Conservation (phyloP, 129 eudicot species). For the Oenanthe sinensis region DNA sequence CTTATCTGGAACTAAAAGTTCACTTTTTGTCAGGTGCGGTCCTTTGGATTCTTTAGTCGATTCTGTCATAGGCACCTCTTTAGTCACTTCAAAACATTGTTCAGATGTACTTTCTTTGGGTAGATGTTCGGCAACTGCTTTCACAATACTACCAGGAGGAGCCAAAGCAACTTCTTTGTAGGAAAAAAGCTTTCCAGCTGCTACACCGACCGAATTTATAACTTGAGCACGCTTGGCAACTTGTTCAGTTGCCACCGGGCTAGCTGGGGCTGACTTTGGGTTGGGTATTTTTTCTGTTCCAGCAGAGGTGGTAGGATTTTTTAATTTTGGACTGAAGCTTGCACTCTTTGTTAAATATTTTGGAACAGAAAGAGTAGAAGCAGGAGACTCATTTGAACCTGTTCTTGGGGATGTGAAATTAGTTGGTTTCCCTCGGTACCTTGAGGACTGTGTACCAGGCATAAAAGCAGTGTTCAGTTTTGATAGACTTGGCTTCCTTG, state of each 20-base stretch:
- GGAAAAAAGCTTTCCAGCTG: constrained; percentile 82
- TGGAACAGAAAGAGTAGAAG: constrained; percentile 35
- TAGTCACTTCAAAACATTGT: constrained; percentile 17
- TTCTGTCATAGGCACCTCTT: constrained; percentile 24
- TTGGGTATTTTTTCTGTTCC: constrained; percentile 31
- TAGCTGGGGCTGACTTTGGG: constrained; percentile 58
- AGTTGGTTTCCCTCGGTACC: constrained; percentile 45
- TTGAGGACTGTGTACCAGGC: constrained; percentile 42
- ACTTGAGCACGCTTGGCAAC: constrained; percentile 40
- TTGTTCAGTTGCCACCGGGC: constrained; percentile 53
- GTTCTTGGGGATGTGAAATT: constrained; percentile 53
- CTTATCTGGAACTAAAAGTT: constrained; percentile 23
- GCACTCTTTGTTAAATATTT: constrained; percentile 57
- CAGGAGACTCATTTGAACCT: constrained; percentile 34
- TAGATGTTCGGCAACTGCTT: constrained; percentile 65
- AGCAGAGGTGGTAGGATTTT: constrained; percentile 29
- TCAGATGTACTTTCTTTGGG: constrained; percentile 40
- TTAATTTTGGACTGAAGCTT: constrained; percentile 64
- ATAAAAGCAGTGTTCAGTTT: constrained; percentile 63
- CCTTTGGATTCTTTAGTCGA: constrained; percentile 17
- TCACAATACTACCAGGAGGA: constrained; percentile 86
- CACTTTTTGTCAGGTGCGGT: constrained; percentile 23
- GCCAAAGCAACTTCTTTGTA: constrained; percentile 98
- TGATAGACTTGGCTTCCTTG: constrained; percentile 60
- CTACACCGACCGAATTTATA: constrained; percentile 49